Conservation (phyloP, 371 early-diverging fungal species). For the Actinomucor elegans region DNA sequence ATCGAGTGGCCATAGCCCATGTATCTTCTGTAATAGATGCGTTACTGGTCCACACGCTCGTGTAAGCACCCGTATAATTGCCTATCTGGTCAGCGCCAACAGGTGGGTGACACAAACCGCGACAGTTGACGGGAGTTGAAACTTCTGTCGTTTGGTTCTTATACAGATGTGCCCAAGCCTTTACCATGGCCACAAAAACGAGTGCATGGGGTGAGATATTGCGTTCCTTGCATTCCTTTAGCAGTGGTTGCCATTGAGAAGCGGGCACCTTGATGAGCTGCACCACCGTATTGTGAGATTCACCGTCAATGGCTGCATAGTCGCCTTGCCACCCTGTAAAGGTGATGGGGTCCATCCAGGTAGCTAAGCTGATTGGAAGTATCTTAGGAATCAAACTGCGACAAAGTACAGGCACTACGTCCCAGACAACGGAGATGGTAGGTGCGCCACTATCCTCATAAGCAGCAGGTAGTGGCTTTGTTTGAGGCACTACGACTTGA, state of each 20-base stretch:
- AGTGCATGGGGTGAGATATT: constrained; percentile 36
- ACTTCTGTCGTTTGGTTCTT: constrained; percentile 6
- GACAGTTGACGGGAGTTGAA: constrained; percentile 38
- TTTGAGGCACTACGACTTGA: not conserved
- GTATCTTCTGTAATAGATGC: constrained; percentile 11
- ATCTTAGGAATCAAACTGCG: constrained; percentile 7
- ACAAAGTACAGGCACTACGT: constrained; percentile 14
- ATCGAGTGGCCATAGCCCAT: constrained; percentile 30
- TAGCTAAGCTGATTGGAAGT: constrained; percentile 10
- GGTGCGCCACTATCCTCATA: constrained; percentile 26
- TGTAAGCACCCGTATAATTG: constrained; percentile 38
- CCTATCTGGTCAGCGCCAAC: constrained; percentile 32
- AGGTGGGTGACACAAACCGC: constrained; percentile 33
- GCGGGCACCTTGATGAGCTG: constrained; percentile 12
- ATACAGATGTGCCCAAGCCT: constrained; percentile 33
- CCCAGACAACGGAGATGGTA: constrained; percentile 8
- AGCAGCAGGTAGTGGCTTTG: constrained; percentile 10
- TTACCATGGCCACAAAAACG: constrained; percentile 19
- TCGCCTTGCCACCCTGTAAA: constrained; percentile 34
- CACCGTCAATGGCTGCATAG: constrained; percentile 19
- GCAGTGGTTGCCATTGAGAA: constrained; percentile 12
- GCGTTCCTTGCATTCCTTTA: constrained; percentile 16
- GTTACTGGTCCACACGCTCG: constrained; percentile 15
- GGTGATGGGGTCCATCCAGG: constrained; percentile 7
- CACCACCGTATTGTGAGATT: constrained; percentile 22